phyloP scores from a whole-genome alignment of 1,284 basidiomycete genomes.

The Sporisorium exsertum region DNA sequence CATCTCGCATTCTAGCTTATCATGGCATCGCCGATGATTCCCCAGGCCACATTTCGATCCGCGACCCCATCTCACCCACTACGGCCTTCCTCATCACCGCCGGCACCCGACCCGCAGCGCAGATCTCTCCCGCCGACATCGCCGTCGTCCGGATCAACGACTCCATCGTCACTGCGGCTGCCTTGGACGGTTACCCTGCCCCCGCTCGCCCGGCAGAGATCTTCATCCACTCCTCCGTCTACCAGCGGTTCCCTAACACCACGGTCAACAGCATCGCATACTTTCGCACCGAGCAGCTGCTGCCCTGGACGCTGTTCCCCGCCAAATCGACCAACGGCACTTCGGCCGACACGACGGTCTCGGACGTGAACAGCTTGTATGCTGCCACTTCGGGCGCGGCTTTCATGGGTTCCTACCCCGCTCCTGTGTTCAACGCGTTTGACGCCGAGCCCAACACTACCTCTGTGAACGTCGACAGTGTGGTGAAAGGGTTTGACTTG shows the following conservation, averaged over 20 bases:
- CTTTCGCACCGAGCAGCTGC: slow-evolving; percentile 38
- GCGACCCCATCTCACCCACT: slow-evolving; percentile 37
- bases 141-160: slow-evolving; percentile 46
- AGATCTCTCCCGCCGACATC: slow-evolving; percentile 44
- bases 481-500: slow-evolving; percentile 27
- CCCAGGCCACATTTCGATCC: slow-evolving; percentile 41
- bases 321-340: slow-evolving; percentile 4
- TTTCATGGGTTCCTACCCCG: slow-evolving; percentile 35
- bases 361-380: slow-evolving; percentile 26
- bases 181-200: slow-evolving; percentile 21
- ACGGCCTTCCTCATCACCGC: slow-evolving; percentile 38
- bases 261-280: slow-evolving; percentile 46
- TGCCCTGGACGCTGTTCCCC: slow-evolving; percentile 35
- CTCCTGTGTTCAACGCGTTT: slow-evolving; percentile 36
- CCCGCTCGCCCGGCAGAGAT: slow-evolving; percentile 35
- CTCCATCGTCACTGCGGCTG: slow-evolving; percentile 34
- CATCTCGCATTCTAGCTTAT: slow-evolving; percentile 44
- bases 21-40: slow-evolving; percentile 43
- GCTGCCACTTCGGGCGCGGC: slow-evolving; percentile 22
- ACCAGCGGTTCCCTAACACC: slow-evolving; percentile 39
- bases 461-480: slow-evolving; percentile 26
- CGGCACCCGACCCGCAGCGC: slow-evolving; percentile 17
- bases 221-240: slow-evolving; percentile 49
- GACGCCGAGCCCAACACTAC: slow-evolving; percentile 27
- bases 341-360: slow-evolving; percentile 4